phyloP scores from a whole-genome alignment of 2,329 filamentous ascomycete genomes.

The Curvularia sp. region DNA sequence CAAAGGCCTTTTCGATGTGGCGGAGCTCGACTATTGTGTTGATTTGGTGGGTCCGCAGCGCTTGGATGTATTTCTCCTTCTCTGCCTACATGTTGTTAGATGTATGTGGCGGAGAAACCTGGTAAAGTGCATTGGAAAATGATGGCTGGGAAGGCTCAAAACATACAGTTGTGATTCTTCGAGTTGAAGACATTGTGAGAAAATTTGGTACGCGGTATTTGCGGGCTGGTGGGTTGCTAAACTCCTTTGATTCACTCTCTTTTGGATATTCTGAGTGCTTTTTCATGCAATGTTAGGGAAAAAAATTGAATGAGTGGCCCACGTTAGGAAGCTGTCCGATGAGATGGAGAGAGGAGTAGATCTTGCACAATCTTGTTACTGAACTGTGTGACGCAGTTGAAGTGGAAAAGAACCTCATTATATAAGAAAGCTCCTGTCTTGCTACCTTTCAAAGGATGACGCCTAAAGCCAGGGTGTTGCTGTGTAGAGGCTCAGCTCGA shows the following conservation, averaged over 20 bases:
- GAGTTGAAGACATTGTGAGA: slow-evolving; percentile 35
- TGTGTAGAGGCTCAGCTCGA: not conserved
- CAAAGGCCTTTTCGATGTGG: slow-evolving; percentile 72
- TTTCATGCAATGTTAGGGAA: not conserved
- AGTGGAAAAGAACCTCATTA: slow-evolving; percentile 25
- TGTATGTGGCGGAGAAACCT: too few species aligned
- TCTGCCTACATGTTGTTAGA: slow-evolving; percentile 49
- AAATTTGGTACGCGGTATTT: slow-evolving; percentile 34
- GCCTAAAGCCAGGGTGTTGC: not conserved
- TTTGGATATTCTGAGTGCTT: slow-evolving; percentile 16
- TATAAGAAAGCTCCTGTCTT: not conserved
- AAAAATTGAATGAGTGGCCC: not conserved
- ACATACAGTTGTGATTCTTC: slow-evolving; percentile 39
- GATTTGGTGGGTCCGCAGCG: slow-evolving; percentile 70
- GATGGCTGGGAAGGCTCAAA: not conserved
- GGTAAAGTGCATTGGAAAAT: too few species aligned
- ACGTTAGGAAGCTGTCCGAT: not conserved
- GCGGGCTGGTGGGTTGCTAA: slow-evolving; percentile 39
- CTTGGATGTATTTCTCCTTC: slow-evolving; percentile 66
- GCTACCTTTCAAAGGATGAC: not conserved
- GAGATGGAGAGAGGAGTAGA: slow-evolving; percentile 37
- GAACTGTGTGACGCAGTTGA: slow-evolving; percentile 19
- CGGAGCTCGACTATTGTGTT: slow-evolving; percentile 77
- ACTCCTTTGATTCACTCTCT: slow-evolving; percentile 27
- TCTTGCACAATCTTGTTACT: slow-evolving; percentile 14